These are phyloP conservation scores for Acanthamoeba royreba DNA, from an alignment of 208 protist species.

Conservation along the genomic window DNA sequence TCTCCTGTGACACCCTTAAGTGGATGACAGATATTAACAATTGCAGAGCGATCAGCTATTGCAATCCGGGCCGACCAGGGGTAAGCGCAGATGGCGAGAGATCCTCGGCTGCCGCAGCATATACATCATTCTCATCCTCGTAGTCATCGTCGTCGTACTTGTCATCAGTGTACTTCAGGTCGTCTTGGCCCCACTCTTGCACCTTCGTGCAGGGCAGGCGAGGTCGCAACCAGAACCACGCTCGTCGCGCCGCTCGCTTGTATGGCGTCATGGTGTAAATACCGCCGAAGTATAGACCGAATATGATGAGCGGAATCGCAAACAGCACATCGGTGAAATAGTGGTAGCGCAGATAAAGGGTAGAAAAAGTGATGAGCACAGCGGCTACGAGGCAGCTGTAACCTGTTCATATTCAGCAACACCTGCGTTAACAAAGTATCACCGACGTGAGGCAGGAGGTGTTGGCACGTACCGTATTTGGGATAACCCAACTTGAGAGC, in stretches of 20 bases:
- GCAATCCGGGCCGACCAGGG: too few relatives aligned
- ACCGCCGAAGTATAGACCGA: neutral
- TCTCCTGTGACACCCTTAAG: too few relatives aligned
- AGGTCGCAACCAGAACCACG: neutral
- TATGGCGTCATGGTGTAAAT: neutral
- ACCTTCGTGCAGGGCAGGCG: neutral
- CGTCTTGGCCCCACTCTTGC: neutral
- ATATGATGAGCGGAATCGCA: neutral
- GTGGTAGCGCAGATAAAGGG: slow-evolving; percentile 7
- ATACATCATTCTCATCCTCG: neutral
- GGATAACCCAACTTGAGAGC: slow-evolving; percentile 7
- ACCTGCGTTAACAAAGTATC: neutral
- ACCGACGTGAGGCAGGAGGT: neutral
- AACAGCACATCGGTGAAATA: slow-evolving; percentile 20
- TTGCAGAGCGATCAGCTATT: too few relatives aligned
- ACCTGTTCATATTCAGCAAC: neutral
- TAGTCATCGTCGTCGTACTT: neutral
- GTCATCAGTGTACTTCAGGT: neutral
- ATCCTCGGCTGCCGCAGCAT: too few relatives aligned
- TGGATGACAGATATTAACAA: too few relatives aligned
- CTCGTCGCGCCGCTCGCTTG: neutral
- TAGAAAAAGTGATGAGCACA: slow-evolving; percentile 6
- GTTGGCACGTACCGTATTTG: neutral
- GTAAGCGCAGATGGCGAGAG: too few relatives aligned
- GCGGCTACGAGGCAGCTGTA: neutral